These are phyloP conservation scores for Bryopsis sp. DNA, from an alignment of 139 green algal genomes.

Conservation along the genomic window DNA sequence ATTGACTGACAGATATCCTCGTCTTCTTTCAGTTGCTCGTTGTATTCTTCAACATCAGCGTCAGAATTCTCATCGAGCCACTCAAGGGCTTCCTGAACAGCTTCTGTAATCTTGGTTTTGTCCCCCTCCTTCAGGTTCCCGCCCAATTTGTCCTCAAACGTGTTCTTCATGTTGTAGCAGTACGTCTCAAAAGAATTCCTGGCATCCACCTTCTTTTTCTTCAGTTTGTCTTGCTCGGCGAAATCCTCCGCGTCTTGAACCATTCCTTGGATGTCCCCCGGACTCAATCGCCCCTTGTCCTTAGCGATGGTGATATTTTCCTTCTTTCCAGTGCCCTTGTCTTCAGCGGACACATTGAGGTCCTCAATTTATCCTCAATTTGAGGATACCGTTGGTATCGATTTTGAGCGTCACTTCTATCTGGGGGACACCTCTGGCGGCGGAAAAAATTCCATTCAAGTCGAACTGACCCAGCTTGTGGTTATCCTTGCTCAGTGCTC, in stretches of 20 bases:
- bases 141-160: constrained; percentile 40
- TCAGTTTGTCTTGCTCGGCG: constrained; percentile 33
- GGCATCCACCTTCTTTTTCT: constrained; percentile 38
- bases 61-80: constrained; percentile 90
- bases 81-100: constrained; percentile 84
- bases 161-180: constrained; percentile 55
- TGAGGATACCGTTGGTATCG: constrained; percentile 90
- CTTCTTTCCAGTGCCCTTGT: constrained; percentile 74
- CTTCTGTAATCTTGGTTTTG: constrained; percentile 72
- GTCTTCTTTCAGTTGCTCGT: constrained; percentile 94
- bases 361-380: too few relatives aligned
- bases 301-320: constrained; percentile 84
- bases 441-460: constrained; percentile 79
- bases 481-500: constrained; percentile 91
- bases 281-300: constrained; percentile 53
- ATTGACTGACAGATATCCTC: constrained; percentile 88
- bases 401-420: constrained; percentile 71
- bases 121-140: constrained; percentile 78
- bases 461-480: constrained; percentile 88
- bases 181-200: constrained; percentile 55
- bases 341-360: constrained; percentile 71
- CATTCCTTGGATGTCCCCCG: constrained; percentile 53
- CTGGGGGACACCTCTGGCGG: constrained; percentile 70
- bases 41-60: constrained; percentile 82
- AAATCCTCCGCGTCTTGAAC: constrained; percentile 33